These are phyloP conservation scores for Fusarium subtropicale DNA, from an alignment of 2,329 filamentous ascomycete species.

Conservation along the genomic window DNA sequence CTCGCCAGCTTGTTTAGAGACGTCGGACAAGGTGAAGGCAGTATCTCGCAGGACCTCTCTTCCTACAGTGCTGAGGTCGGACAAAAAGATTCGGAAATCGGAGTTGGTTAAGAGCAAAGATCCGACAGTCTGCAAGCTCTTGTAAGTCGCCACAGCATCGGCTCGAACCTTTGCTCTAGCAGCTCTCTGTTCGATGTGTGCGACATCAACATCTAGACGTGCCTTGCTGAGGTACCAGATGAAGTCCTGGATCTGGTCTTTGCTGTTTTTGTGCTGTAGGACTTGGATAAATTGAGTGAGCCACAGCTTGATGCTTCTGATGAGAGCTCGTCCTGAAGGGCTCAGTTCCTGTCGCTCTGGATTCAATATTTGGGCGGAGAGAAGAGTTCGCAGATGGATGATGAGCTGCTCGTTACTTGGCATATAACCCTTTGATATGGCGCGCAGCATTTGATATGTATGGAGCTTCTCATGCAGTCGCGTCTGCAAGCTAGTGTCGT, in stretches of 20 bases:
- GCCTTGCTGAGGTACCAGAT: constrained; percentile 86
- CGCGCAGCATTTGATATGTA: constrained; percentile 90
- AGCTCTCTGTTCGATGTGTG: constrained; percentile 47
- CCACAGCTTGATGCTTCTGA: constrained; percentile 78
- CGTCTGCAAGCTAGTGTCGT: constrained; percentile 82
- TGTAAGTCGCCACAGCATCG: constrained; percentile 65
- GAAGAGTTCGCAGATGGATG: constrained; percentile 80
- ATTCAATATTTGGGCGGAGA: constrained; percentile 83
- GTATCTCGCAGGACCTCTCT: constrained; percentile 90
- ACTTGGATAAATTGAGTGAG: constrained; percentile 85
- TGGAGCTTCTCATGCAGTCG: constrained; percentile 90
- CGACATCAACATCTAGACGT: constrained; percentile 61
- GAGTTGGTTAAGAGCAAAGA: constrained; percentile 89
- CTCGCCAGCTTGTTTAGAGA: constrained; percentile 79
- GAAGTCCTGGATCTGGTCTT: constrained; percentile 91
- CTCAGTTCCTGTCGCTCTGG: constrained; percentile 77
- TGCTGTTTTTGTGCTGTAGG: constrained; percentile 81
- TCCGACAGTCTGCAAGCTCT: constrained; percentile 84
- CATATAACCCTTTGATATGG: constrained; percentile 87
- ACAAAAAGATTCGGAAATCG: constrained; percentile 87
- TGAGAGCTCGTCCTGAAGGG: constrained; percentile 77
- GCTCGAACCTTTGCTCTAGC: constrained; percentile 50
- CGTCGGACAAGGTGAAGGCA: constrained; percentile 80
- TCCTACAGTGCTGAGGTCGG: constrained; percentile 81
- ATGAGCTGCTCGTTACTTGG: constrained; percentile 89